Conservation (phyloP, 1,139 yeast species). For the Lipomyces yarrowii region DNA sequence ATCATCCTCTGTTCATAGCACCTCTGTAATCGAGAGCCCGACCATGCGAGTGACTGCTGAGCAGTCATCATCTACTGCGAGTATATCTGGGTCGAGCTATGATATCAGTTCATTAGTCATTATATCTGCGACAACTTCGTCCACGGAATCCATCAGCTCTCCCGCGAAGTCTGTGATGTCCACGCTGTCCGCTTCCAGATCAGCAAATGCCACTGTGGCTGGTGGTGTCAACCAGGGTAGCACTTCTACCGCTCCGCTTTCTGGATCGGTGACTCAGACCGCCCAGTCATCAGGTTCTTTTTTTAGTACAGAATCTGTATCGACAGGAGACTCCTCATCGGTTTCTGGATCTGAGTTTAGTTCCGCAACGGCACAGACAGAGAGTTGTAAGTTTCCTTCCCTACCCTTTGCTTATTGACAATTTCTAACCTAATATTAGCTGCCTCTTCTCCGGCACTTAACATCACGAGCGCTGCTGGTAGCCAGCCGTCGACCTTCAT, state of each 20-base stretch:
- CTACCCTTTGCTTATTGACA: background rate
- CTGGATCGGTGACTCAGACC: background rate
- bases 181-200: background rate
- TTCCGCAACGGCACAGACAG: background rate
- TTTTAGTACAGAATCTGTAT: background rate
- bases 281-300: background rate
- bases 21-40: background rate
- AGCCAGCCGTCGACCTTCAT: slow-evolving; percentile 6
- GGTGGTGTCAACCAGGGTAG: background rate
- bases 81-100: background rate
- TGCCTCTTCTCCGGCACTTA: background rate
- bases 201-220: background rate
- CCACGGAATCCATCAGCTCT: background rate
- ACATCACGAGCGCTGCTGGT: background rate
- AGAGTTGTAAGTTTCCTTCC: background rate
- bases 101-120: background rate
- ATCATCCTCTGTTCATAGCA: background rate
- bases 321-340: background rate
- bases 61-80: background rate
- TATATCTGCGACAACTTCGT: background rate
- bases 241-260: background rate
- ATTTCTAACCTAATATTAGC: background rate
- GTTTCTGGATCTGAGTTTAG: background rate
- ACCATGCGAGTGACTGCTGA: background rate
- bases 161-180: background rate